Evolutionary conservation across 2,329 filamentous ascomycete genomes (phyloP), one percentile per base, ranked within the genome.

Genomic region (Pseudopyricularia cyperi): DNA sequence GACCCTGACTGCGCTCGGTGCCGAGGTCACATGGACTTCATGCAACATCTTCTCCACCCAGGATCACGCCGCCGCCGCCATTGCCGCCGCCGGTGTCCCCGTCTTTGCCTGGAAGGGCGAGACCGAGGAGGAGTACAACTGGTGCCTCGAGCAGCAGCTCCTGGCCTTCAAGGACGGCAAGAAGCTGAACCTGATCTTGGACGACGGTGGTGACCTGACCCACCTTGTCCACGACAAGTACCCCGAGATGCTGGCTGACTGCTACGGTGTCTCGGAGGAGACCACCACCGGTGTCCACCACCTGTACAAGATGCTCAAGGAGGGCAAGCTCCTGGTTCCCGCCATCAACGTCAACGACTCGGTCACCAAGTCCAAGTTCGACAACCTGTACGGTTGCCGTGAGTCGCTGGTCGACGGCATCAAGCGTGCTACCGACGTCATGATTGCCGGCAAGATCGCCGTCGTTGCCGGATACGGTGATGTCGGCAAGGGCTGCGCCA

Each of bases 1-100:
- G 84, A 98, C 93, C 60, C 84, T 98, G 68, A 87, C 80, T 65
- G 77, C 85, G 62, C 89, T 98, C 65, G 93, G 93, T 75, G 93
- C 93, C 65, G 93, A 97, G 82, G 87, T 97, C 64, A 98, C 93
- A 68, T 97, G 93, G 93, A 87, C 91, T 56, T 93, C 87, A 63
- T 98, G 93, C 86, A 97, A 98, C 83, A 97, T 98, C 74, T 98
- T 96, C 85, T 93, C 87, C 70, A 97, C 91, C 63, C 91, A 96
- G 75, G 93, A 97, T 76, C 91, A 97, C 75, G 93, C 93, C 64
- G 93, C 93, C 52, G 90, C 93, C 60, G 93, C 93, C 70, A 96
- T 98, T 74, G 93, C 93, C 62, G 93, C 91, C 53, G 77, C 83
- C 52, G 93, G 91, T 70, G 85, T 94, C 59, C 90, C 91, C 64